Percentiles rank a stretch among this genome's conserved stretches.
These are phyloP conservation scores for Myxozyma geophila DNA, from an alignment of 805 yeast species.

Conservation along the genomic window DNA sequence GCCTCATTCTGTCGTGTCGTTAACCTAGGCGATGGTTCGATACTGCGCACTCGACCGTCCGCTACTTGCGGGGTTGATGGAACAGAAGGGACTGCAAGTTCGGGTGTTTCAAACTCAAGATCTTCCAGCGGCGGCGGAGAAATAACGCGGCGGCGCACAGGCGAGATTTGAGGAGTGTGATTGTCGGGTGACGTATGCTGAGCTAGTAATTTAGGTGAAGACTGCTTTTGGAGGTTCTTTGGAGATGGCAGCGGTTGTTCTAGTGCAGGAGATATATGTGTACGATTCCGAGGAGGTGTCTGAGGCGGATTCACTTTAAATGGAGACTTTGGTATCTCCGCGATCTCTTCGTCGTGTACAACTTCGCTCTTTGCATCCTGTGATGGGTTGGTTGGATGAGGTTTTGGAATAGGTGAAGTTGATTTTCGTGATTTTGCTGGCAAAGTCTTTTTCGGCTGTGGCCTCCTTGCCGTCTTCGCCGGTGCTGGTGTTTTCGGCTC, in stretches of 20 bases:
- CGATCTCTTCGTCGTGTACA: no score
- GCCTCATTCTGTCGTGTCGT: conserved; percentile 19
- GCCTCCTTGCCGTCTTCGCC: not conserved
- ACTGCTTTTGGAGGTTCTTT: no score
- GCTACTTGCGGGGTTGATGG: conserved; percentile 1
- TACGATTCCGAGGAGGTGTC: not conserved
- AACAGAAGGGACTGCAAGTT: not conserved
- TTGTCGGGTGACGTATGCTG: not conserved
- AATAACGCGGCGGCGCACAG: conserved; percentile 1
- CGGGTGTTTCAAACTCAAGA: conserved; percentile 17
- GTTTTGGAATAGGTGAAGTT: not conserved
- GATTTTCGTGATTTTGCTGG: not conserved
- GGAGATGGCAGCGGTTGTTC: not conserved
- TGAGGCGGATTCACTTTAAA: not conserved
- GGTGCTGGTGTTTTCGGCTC: not conserved
- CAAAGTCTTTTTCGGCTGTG: not conserved
- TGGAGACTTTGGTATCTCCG: not conserved
- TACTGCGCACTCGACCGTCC: not conserved
- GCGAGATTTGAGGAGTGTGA: not conserved
- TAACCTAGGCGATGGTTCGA: conserved; percentile 13
- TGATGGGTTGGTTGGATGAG: not conserved
- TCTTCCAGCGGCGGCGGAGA: conserved; percentile 26
- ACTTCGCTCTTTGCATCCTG: not conserved
- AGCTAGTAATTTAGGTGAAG: not conserved
- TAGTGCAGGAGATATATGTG: not conserved